These are phyloP conservation scores for Phanerodontia chrysosporium DNA, from an alignment of 768 basidiomycete species.

Conservation along the genomic window DNA sequence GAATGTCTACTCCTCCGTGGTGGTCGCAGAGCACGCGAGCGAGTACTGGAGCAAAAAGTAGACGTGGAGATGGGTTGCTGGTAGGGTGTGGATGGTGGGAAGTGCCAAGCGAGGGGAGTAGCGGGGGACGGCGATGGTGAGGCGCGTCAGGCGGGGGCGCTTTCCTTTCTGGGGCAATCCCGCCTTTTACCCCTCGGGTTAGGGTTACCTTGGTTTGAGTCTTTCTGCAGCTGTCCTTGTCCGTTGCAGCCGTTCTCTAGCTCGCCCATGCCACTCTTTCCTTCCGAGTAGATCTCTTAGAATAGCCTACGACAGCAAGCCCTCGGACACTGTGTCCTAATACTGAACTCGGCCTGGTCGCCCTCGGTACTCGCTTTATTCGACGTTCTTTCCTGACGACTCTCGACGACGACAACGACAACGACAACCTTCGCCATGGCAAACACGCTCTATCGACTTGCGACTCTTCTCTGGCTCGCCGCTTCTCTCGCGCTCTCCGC, in stretches of 20 bases:
- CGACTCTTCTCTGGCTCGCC: constrained; percentile 7
- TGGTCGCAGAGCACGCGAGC: background rate
- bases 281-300: too few relatives aligned
- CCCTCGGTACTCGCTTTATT: background rate
- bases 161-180: background rate
- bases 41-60: too few relatives aligned
- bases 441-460: background rate
- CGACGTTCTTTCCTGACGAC: background rate
- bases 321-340: background rate
- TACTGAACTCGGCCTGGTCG: background rate
- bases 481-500: constrained; percentile 4
- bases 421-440: background rate
- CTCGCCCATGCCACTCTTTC: background rate
- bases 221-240: too few relatives aligned
- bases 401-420: background rate
- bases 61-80: too few relatives aligned
- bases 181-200: background rate
- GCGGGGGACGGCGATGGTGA: background rate
- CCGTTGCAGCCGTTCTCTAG: too few relatives aligned
- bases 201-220: too few relatives aligned
- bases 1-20: background rate
- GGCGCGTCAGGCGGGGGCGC: background rate
- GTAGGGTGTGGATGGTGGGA: too few relatives aligned
- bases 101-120: too few relatives aligned
- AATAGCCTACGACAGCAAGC: background rate